Evolutionary conservation across 2,329 filamentous ascomycete species (phyloP), one percentile per base, ranked within the genome.

Genomic region (Laburnicola sp.): DNA sequence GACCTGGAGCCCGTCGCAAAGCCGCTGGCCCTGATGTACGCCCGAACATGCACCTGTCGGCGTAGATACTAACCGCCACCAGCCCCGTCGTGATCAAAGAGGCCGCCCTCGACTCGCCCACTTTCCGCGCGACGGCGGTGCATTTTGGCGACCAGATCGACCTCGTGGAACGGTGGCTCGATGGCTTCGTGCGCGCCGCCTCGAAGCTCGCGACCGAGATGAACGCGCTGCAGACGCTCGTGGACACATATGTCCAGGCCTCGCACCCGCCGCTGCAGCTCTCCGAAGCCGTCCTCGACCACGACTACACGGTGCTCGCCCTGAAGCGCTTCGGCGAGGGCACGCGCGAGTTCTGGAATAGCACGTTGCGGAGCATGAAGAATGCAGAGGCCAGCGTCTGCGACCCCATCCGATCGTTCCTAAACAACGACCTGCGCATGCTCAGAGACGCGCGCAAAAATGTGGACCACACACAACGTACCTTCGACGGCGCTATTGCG

Each of bases 121-220:
- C 92, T 31, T 97, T 97, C 73, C 90, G 94, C 59, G 90, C 92
- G 40, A 89, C 89, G 22, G 84, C 90, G 36, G 77, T 88, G 40
- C 91, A 97, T 76, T 96, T 96, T 69, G 82, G 85, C 57, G 94
- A 97, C 59, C 93, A 99, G 76, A 84, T 96, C 65, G 94, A 97
- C 59, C 82, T 85, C 49, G 83, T 97, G 53, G 94, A 97, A 74
- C 86, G 84, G 80, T 99, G 94, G 94, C 88, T 99, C 27, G 91
- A 88, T 48, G 80, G 80, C 41, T 89, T 87, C 66, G 74, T 86
- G 52, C 85, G 80, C 70, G 80, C 85, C 10, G 81, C 85, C 6
- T 79, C 79, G 22, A 85, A 82, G 69, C 76, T 90, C 26, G 78
- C 82, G 11, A 74, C 80, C 49, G 86, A 89, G 69, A 81, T 95